A percentile compares a stretch with the other conserved stretches of the same genome.
Conservation (phyloP, 805 yeast genomes). For the Ogataea paradorogensis region DNA sequence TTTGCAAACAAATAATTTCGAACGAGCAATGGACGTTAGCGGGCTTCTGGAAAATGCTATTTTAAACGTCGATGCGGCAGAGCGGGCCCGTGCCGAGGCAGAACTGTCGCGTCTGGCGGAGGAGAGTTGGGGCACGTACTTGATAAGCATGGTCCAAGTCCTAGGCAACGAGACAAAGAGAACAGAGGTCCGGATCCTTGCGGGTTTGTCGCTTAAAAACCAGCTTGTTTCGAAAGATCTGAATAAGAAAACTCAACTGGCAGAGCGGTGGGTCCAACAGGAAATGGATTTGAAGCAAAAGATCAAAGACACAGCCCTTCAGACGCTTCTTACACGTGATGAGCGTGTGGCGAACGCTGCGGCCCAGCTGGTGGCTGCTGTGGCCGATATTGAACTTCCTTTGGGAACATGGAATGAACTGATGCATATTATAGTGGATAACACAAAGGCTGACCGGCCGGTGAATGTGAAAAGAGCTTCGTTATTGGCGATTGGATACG, state of each 20-base stretch:
- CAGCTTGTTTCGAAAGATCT: slow-evolving; percentile 80
- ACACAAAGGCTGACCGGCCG: slow-evolving; percentile 76
- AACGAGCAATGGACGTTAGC: slow-evolving; percentile 54
- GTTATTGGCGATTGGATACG: slow-evolving; percentile 86
- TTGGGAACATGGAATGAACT: slow-evolving; percentile 84
- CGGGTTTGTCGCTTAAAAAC: slow-evolving; percentile 85
- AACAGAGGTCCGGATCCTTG: slow-evolving; percentile 85
- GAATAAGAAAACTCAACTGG: slow-evolving; percentile 53
- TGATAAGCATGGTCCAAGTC: slow-evolving; percentile 66
- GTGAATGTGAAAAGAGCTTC: slow-evolving; percentile 83
- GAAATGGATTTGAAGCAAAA: slow-evolving; percentile 52
- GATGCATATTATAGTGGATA: slow-evolving; percentile 78
- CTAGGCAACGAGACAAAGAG: slow-evolving; percentile 62
- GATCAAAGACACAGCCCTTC: slow-evolving; percentile 64
- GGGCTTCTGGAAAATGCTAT: slow-evolving; percentile 77
- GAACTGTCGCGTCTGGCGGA: slow-evolving; percentile 69
- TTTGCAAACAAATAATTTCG: slow-evolving; percentile 11
- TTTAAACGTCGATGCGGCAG: slow-evolving; percentile 59
- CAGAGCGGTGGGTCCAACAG: slow-evolving; percentile 71
- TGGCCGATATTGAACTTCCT: slow-evolving; percentile 95
- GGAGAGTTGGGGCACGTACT: slow-evolving; percentile 72
- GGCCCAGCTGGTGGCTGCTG: slow-evolving; percentile 93
- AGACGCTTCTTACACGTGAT: slow-evolving; percentile 60
- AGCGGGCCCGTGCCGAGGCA: slow-evolving; percentile 74
- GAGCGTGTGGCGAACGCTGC: slow-evolving; percentile 82